These are phyloP conservation scores for Pezizomycotina sp. DNA, from an alignment of 2,329 filamentous ascomycete species.

Conservation along the genomic window DNA sequence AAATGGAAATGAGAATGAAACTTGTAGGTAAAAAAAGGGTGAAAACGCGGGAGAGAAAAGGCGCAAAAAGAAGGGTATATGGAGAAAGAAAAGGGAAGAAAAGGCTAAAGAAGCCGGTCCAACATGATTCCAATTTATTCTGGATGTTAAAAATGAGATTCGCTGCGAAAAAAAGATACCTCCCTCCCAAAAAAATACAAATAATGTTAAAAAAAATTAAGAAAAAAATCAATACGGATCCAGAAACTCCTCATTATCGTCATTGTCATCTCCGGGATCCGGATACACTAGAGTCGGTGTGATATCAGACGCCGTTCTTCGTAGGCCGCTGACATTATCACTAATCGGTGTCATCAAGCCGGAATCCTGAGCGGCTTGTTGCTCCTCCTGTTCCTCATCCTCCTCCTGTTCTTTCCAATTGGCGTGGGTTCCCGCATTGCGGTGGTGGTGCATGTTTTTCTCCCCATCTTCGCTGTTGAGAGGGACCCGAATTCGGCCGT, in stretches of 20 bases:
- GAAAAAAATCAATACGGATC: constrained; percentile 9
- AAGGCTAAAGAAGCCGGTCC: constrained; percentile 1
- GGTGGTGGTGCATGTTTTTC: constrained; percentile 16
- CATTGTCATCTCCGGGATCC: constrained; percentile 2
- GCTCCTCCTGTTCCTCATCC: constrained; percentile 7
- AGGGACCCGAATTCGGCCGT: constrained; percentile 14
- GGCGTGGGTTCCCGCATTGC: constrained; percentile 8
- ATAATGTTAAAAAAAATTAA: constrained; percentile 6
- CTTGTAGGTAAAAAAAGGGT: too few species aligned
- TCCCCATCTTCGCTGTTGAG: constrained; percentile 17
- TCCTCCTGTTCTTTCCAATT: constrained; percentile 8
- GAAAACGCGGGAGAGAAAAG: too few species aligned
- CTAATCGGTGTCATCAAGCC: constrained; percentile 2
- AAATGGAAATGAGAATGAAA: too few species aligned
- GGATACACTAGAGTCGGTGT: constrained; percentile 3
- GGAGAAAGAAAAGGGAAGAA: background rate
- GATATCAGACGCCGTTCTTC: background rate
- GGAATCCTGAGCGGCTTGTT: background rate
- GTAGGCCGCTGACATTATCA: constrained; percentile 7
- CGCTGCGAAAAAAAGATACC: constrained; percentile 5
- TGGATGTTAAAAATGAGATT: constrained; percentile 11
- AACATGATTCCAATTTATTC: constrained; percentile 9
- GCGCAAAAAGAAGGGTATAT: background rate
- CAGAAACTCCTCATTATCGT: constrained; percentile 11
- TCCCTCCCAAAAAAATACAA: constrained; percentile 5